phyloP scores from a whole-genome alignment of 1,284 basidiomycete species.

The Papiliotrema fonsecae region DNA sequence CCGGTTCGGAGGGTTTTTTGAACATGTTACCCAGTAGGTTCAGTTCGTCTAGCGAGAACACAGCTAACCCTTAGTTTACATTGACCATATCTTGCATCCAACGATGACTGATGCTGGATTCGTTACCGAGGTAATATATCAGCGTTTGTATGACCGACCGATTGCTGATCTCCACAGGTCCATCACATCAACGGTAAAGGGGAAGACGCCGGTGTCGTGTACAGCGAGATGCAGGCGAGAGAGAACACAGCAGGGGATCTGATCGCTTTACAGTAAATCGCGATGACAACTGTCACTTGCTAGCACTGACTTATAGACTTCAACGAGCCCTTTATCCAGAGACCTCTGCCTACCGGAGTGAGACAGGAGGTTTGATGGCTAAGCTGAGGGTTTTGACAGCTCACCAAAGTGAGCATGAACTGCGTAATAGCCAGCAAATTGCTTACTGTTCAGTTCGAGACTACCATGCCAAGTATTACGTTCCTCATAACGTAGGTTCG shows the following conservation, averaged over 20 bases:
- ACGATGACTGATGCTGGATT: conserved; percentile 89
- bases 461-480: conserved; percentile 88
- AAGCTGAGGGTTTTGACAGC: conserved; percentile 80
- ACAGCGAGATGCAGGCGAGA: conserved; percentile 96
- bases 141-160: neutral
- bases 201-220: conserved; percentile 93
- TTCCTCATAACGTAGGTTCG: conserved; percentile 82
- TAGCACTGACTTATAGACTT: conserved; percentile 51
- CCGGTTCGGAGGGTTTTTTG: conserved; percentile 91
- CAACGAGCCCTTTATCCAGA: conserved; percentile 76
- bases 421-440: conserved; percentile 5
- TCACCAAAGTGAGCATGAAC: conserved; percentile 82
- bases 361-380: conserved; percentile 95
- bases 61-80: conserved; percentile 58
- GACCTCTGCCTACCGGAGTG: conserved; percentile 85
- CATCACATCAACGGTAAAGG: conserved; percentile 89
- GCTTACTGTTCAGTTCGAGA: conserved; percentile 62
- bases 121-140: conserved; percentile 68
- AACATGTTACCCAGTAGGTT: conserved; percentile 69
- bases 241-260: conserved; percentile 88
- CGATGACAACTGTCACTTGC: conserved; percentile 6
- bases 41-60: neutral
- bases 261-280: conserved; percentile 70
- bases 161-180: conserved; percentile 53
- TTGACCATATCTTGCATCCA: conserved; percentile 96